These are phyloP conservation scores for Exophiala sp. DNA, from an alignment of 2,329 filamentous ascomycete genomes.

Conservation along the genomic window DNA sequence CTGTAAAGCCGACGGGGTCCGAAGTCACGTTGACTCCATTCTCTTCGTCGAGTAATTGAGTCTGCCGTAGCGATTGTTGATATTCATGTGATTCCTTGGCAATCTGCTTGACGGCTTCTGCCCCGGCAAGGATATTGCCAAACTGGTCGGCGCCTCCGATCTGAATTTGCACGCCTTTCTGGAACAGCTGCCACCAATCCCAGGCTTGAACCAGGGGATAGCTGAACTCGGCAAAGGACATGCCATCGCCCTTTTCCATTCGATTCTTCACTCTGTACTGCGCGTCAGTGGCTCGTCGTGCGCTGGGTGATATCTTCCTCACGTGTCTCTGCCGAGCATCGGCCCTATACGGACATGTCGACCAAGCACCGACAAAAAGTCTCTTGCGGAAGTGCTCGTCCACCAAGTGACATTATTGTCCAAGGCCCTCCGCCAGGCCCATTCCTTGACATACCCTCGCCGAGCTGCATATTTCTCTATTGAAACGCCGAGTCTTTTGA, in stretches of 20 bases:
- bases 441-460: slow-evolving; percentile 58
- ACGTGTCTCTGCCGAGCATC: slow-evolving; percentile 85
- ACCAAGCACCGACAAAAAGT: slow-evolving; percentile 70
- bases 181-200: slow-evolving; percentile 91
- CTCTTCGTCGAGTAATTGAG: slow-evolving; percentile 11
- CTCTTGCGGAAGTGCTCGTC: slow-evolving; percentile 62
- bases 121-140: slow-evolving; percentile 88
- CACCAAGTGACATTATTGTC: slow-evolving; percentile 84
- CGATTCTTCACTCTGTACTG: slow-evolving; percentile 64
- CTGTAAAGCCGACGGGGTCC: slow-evolving; percentile 75
- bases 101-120: slow-evolving; percentile 75
- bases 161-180: slow-evolving; percentile 68
- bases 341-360: slow-evolving; percentile 69
- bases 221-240: slow-evolving; percentile 88
- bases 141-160: slow-evolving; percentile 94
- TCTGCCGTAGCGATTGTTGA: slow-evolving; percentile 20
- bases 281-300: slow-evolving; percentile 29
- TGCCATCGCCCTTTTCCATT: slow-evolving; percentile 77
- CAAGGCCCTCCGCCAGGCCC: slow-evolving; percentile 61
- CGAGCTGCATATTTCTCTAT: slow-evolving; percentile 60
- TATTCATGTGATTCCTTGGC: slow-evolving; percentile 51
- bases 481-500: slow-evolving; percentile 64
- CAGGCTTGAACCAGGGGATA: slow-evolving; percentile 92
- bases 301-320: slow-evolving; percentile 39
- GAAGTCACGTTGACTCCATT: slow-evolving; percentile 29